Base-by-base conservation (phyloP, 1,284 basidiomycete species). In the Irpex sp. region DNA sequence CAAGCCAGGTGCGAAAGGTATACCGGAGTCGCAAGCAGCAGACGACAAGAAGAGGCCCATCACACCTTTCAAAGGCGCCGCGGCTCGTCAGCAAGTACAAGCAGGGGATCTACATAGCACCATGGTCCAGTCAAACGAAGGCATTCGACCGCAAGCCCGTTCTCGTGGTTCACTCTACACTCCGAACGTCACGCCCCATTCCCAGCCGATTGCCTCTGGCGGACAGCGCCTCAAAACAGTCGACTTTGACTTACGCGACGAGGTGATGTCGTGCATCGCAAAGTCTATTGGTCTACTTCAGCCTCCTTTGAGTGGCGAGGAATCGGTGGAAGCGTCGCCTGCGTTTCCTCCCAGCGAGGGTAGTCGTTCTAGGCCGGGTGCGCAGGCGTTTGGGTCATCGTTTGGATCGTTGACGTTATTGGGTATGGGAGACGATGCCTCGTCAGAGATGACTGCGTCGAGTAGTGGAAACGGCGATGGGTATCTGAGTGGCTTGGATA, bases 201-300 rank as follows among this genome's bases (percentile, higher is more conserved):
- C 61, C 45, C 56, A 58, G 14, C 58, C 10, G 59, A 61, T 19
- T 49, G 23, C 56, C 21, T 68, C 68, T 19, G 60, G 65, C 9
- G 67, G 71, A 1, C 58, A 63, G 21, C 72, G 66, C 56, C 56
- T 77, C 37, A 65, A 74, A 14, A 73, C 72, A 1, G 84, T 85
- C 21, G 86, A 90, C 49, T 96, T 97, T 69, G 93, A 98, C 69
- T 82, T 99, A 42, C 87, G 93, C 51, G 93, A 94, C 66, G 94
- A 93, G 65, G 94, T 99, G 37, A 95, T 99, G 91, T 90, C 91
- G 4, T 97, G 94, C 74, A 97, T 99, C 63, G 95, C 96, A 1
- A 96, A 96, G 73, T 97, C 94, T 4, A 98, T 99, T 61, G 96
- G 96, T 3, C 81, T 99, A 10, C 79, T 93, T n/a, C 96, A 97